A percentile compares a stretch with the other conserved stretches of the same genome.
Conservation (phyloP, 1,139 yeast genomes). For the Scheffersomyces quercinus region DNA sequence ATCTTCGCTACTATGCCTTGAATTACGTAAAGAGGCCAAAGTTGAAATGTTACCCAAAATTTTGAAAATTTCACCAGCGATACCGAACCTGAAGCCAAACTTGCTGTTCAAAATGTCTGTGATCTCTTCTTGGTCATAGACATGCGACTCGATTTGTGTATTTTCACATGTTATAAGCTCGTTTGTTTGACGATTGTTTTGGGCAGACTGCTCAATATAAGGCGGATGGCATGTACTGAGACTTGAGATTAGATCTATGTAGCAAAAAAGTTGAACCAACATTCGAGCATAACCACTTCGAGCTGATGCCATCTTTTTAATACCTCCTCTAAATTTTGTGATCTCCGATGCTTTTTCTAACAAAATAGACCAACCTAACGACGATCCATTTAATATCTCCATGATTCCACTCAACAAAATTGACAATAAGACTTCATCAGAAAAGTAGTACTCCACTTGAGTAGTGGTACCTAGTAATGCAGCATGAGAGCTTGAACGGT, state of each 20-base stretch:
- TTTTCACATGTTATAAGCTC: not conserved
- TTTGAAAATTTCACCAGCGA: slow-evolving; percentile 22
- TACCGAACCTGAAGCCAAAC: slow-evolving; percentile 23
- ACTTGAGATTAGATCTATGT: slow-evolving; percentile 20
- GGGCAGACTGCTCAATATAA: slow-evolving; percentile 10
- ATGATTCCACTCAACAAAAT: slow-evolving; percentile 17
- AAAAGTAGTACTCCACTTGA: slow-evolving; percentile 9
- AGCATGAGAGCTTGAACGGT: slow-evolving; percentile 17
- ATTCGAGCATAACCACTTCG: slow-evolving; percentile 15
- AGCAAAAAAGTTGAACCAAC: slow-evolving; percentile 21
- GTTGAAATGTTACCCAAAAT: slow-evolving; percentile 24
- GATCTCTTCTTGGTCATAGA: slow-evolving; percentile 16
- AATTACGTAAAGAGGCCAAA: slow-evolving; percentile 15
- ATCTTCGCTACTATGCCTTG: slow-evolving; percentile 11
- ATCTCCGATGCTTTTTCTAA: slow-evolving; percentile 18
- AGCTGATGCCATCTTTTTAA: slow-evolving; percentile 10
- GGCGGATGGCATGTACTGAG: slow-evolving; percentile 22
- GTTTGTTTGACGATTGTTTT: not conserved
- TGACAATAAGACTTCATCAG: slow-evolving; percentile 15
- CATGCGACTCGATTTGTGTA: slow-evolving; percentile 3
- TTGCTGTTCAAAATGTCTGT: slow-evolving; percentile 18
- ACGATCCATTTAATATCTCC: slow-evolving; percentile 21
- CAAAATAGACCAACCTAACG: slow-evolving; percentile 19
- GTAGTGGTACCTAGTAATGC: slow-evolving; percentile 10
- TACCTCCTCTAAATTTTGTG: slow-evolving; percentile 19